A percentile compares a stretch with the other conserved stretches of the same genome.
These are phyloP conservation scores for Alternaria sp. DNA, from an alignment of 2,329 filamentous ascomycete genomes.

Conservation along the genomic window DNA sequence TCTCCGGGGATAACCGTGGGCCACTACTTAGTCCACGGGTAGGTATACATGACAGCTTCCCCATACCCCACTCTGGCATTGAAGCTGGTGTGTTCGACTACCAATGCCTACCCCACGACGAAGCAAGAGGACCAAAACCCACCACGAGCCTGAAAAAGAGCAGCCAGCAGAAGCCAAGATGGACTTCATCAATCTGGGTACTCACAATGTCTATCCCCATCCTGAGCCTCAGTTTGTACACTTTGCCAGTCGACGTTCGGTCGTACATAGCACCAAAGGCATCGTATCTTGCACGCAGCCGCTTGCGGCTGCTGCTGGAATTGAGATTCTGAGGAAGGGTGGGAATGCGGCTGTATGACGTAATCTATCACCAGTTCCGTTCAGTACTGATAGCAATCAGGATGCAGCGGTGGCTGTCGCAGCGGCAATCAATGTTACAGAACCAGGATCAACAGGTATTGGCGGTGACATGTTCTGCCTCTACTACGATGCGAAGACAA, in stretches of 20 bases:
- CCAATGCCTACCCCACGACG: conserved; percentile 23
- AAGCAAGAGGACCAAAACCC: conserved; percentile 22
- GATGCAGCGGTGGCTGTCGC: conserved; percentile 97
- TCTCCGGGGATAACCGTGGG: conserved; percentile 43
- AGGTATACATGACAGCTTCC: conserved; percentile 4
- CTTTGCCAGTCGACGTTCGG: conserved; percentile 83
- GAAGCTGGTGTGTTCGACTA: conserved; percentile 2
- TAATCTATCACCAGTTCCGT: conserved; percentile 28
- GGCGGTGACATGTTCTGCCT: conserved; percentile 98
- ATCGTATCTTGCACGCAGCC: conserved; percentile 93
- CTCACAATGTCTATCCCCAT: conserved; percentile 58
- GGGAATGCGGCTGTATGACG: conserved; percentile 87
- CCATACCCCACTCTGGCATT: conserved; percentile 12
- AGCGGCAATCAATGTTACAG: conserved; percentile 90
- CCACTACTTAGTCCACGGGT: conserved; percentile 12
- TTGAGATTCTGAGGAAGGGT: conserved; percentile 83
- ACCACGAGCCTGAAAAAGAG: conserved; percentile 12
- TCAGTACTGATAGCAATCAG: conserved; percentile 54
- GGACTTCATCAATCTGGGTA: conserved; percentile 18
- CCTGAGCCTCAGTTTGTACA: conserved; percentile 64
- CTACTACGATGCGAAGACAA: conserved; percentile 84
- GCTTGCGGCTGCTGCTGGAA: conserved; percentile 85
- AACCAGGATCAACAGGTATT: conserved; percentile 91
- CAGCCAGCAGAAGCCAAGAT: conserved; percentile 3
- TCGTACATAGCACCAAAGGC: conserved; percentile 90